Percentiles rank a stretch among this genome's conserved stretches.
Evolutionary conservation across 805 yeast genomes (phyloP).

Genomic region (Candida mattraensis): DNA sequence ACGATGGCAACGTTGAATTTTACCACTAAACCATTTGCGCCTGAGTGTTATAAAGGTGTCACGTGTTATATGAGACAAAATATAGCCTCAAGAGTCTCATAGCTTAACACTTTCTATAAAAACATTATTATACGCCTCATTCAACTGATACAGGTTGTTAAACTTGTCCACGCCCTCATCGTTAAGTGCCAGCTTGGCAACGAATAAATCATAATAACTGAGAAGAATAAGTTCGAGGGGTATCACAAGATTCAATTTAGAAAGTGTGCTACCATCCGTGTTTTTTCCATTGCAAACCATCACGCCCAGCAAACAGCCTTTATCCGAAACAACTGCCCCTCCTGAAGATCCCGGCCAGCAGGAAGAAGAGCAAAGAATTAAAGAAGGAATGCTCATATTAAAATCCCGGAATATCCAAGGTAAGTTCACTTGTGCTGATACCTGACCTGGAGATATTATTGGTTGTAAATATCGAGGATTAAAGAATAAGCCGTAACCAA

Average conservation of each 20-base stretch:
- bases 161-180: constrained; percentile 6
- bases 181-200: constrained; percentile 7
- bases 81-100: too few species aligned
- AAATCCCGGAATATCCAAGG: constrained; percentile 9
- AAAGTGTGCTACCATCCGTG: constrained; percentile 22
- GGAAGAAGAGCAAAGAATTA: constrained; percentile 40
- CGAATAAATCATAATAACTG: constrained; percentile 23
- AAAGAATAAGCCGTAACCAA: constrained; percentile 43
- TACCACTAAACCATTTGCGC: constrained; percentile 32
- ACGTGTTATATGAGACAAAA: too few species aligned
- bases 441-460: constrained; percentile 34
- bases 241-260: constrained; percentile 18
- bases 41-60: too few species aligned
- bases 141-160: constrained; percentile 13
- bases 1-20: constrained; percentile 32
- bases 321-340: constrained; percentile 38
- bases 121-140: constrained; percentile 16
- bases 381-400: constrained; percentile 7
- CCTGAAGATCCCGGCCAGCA: constrained; percentile 57
- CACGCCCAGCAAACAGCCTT: constrained; percentile 36
- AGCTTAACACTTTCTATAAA: constrained; percentile 19
- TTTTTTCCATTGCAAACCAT: constrained; percentile 42
- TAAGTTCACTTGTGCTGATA: constrained; percentile 25
- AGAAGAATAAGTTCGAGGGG: constrained; percentile 20
- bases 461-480: constrained; percentile 27